These are phyloP conservation scores for Durusdinium trenchii DNA, from an alignment of 73 alveolate genomes.

Conservation along the genomic window DNA sequence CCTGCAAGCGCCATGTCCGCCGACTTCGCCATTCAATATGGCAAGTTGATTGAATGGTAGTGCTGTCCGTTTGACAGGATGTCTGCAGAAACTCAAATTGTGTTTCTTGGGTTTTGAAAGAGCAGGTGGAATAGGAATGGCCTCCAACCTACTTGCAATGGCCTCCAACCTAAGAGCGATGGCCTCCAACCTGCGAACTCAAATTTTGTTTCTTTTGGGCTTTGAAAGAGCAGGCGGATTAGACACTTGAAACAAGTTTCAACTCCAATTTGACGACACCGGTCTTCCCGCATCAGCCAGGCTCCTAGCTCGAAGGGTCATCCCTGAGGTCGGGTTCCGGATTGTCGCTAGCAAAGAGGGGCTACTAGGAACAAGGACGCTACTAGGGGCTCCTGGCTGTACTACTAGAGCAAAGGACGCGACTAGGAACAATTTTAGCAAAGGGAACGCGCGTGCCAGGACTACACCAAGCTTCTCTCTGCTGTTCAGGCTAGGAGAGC, in stretches of 20 bases:
- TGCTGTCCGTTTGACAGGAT: not conserved
- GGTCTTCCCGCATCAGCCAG: not conserved
- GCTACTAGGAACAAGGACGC: not conserved
- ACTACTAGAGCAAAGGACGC: too few relatives aligned
- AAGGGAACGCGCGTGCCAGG: slow-evolving; percentile 6
- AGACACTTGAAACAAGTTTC: too few relatives aligned
- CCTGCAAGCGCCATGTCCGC: slow-evolving; percentile 57
- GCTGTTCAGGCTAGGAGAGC: slow-evolving; percentile 1
- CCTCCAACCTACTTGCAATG: too few relatives aligned
- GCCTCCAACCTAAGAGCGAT: too few relatives aligned
- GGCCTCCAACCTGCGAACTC: too few relatives aligned
- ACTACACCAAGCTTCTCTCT: slow-evolving; percentile 13
- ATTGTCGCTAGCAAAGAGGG: not conserved
- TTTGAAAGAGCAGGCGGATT: not conserved
- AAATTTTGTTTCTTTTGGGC: too few relatives aligned
- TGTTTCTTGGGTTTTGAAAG: not conserved
- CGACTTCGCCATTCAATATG: not conserved
- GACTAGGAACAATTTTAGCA: too few relatives aligned
- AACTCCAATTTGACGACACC: not conserved
- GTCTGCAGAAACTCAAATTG: not conserved
- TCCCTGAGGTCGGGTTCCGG: not conserved
- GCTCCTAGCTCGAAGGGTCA: slow-evolving; percentile 16
- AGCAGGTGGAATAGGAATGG: not conserved
- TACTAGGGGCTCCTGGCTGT: not conserved
- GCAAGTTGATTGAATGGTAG: slow-evolving; percentile 33